Evolutionary conservation across 495 filamentous ascomycete species (phyloP), one percentile per base, ranked within the genome.

Genomic region (Thermochaetoides thermophila): DNA sequence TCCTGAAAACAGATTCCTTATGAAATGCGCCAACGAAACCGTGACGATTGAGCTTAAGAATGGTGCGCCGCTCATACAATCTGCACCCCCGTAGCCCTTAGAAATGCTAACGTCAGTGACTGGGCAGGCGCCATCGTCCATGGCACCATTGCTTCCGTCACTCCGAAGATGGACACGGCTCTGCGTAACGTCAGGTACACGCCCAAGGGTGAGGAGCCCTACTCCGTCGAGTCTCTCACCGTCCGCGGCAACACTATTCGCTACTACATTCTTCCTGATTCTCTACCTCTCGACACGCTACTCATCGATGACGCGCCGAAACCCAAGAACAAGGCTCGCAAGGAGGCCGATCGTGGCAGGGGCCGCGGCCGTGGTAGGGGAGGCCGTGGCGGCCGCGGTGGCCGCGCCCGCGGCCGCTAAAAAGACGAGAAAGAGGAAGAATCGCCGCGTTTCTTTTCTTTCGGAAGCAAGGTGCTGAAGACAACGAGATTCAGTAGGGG

Each of bases 261-360:
- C 17, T 43, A 43, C 35, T 43, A 29, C 25, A 38, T 95, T 49
- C 76, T 96, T 4, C 89, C 89, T 19, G 89, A 97, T 59, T 86
- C 78, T 29, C 69, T 97, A 35, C 89, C 86, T 12, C 70, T 97
- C 28, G 89, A 97, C 53, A 91, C 86, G 10, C 70, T 97, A 20
- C 65, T 97, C 10, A 84, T 97, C 37, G 89, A 97, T 48, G 89
- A 97, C 56, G 75, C 84, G 33, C 84, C 86, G 20, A 97, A 97
- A 64, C 87, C 89, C 31, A 96, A 96, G 76, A 96, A 97, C 60
- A 96, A 96, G 74, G 87, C 89, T 18, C 67, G 89, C 49, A 97
- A 97, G 68, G 91, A 97, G 60, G 66, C 74, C 33, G 76, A 64
- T 15, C 63, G 75, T 35, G 80, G 71, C 46, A 62, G 66, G 39